A percentile compares a stretch with the other conserved stretches of the same genome.
Evolutionary conservation across 2,329 filamentous ascomycete species (phyloP).

Genomic region (Nothomitra cinnamomea): DNA sequence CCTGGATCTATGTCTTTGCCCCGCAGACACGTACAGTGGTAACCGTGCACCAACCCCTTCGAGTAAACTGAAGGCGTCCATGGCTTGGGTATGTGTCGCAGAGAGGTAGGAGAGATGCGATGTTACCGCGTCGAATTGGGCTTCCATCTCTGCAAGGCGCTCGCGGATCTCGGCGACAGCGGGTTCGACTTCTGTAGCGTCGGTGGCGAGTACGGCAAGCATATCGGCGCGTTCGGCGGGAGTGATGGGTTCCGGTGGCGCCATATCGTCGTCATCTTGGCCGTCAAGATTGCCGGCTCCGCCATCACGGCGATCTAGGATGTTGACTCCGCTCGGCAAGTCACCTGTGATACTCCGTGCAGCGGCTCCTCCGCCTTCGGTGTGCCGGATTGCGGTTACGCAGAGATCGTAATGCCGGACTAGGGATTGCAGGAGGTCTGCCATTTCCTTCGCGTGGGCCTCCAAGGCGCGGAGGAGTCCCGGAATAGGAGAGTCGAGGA

Average conservation of each 20-base stretch:
- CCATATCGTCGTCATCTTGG: constrained; percentile 20
- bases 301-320: constrained; percentile 11
- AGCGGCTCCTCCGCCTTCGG: constrained; percentile 58
- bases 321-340: constrained; percentile 33
- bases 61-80: constrained; percentile 47
- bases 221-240: constrained; percentile 66
- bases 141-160: constrained; percentile 60
- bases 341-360: constrained; percentile 53
- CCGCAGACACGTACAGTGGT: constrained; percentile 27
- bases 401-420: constrained; percentile 87
- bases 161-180: constrained; percentile 57
- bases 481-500: constrained; percentile 24
- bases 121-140: constrained; percentile 44
- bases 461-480: constrained; percentile 39
- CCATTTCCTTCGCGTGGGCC: constrained; percentile 65
- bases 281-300: neutral
- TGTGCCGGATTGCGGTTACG: constrained; percentile 77
- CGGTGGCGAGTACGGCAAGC: constrained; percentile 60
- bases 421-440: constrained; percentile 59
- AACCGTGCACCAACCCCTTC: constrained; percentile 30
- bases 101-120: constrained; percentile 42
- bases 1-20: constrained; percentile 28
- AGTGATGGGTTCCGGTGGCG: constrained; percentile 51
- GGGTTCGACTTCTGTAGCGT: constrained; percentile 48
- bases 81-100: constrained; percentile 38